phyloP scores from a whole-genome alignment of 2,329 filamentous ascomycete species.

The Domatiomyces catenatus region DNA sequence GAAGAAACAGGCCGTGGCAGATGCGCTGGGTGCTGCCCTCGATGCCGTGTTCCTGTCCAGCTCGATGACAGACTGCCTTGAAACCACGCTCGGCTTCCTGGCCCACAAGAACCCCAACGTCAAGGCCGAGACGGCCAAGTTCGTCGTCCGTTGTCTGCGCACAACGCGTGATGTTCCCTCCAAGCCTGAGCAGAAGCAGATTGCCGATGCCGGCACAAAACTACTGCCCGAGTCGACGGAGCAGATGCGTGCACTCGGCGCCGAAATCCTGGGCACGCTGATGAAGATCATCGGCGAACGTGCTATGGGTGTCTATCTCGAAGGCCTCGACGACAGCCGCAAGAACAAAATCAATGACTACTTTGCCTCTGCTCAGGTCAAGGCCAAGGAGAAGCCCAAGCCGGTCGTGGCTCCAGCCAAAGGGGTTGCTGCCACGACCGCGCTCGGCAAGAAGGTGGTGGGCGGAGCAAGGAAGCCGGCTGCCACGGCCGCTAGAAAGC shows the following conservation, averaged over 20 bases:
- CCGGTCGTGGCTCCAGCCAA: conserved; percentile 19
- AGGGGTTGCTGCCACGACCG: conserved; percentile 40
- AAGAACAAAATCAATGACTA: conserved; percentile 94
- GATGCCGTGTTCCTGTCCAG: conserved; percentile 56
- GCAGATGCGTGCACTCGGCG: conserved; percentile 69
- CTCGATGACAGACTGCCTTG: conserved; percentile 67
- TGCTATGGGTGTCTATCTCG: conserved; percentile 82
- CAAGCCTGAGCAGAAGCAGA: conserved; percentile 66
- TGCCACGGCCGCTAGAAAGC: conserved; percentile 33
- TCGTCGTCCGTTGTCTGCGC: conserved; percentile 74
- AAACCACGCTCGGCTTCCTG: conserved; percentile 72
- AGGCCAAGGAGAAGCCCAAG: conserved; percentile 70
- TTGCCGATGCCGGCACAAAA: conserved; percentile 82
- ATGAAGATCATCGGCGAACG: conserved; percentile 99
- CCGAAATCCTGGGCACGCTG: conserved; percentile 78
- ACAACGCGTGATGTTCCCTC: conserved; percentile 69
- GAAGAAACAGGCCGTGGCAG: conserved; percentile 80
- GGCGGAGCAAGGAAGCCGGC: conserved; percentile 38
- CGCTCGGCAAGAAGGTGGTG: conserved; percentile 36
- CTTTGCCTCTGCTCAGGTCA: conserved; percentile 65
- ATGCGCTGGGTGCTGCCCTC: conserved; percentile 71
- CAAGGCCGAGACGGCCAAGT: conserved; percentile 87
- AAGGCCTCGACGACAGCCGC: conserved; percentile 85
- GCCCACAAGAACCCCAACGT: conserved; percentile 95
- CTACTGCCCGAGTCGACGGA: conserved; percentile 80